These are phyloP conservation scores for Colletotrichum tropicale DNA, from an alignment of 2,329 filamentous ascomycete genomes.

Conservation along the genomic window DNA sequence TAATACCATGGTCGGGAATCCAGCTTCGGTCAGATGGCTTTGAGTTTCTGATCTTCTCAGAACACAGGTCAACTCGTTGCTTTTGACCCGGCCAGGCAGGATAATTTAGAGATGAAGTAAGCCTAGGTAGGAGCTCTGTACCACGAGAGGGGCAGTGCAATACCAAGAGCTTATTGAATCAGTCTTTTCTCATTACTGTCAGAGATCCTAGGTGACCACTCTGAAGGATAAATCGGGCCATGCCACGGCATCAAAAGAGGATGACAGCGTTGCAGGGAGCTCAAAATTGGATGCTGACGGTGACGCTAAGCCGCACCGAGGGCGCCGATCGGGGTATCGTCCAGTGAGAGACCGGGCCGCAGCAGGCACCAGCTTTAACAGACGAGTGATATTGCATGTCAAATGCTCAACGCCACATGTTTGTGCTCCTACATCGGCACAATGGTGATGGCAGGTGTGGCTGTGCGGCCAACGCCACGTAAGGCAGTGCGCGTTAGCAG, in stretches of 20 bases:
- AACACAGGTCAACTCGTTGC: fast-evolving
- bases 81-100: too few relatives aligned
- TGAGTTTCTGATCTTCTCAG: background rate
- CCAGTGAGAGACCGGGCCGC: background rate
- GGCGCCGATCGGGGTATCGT: background rate
- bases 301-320: background rate
- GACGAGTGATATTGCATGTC: background rate
- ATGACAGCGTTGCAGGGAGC: background rate
- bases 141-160: background rate
- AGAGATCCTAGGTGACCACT: background rate
- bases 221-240: background rate
- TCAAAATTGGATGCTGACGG: background rate
- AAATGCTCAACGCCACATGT: background rate
- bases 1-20: fast-evolving
- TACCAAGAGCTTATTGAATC: background rate
- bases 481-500: background rate
- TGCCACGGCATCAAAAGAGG: background rate
- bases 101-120: background rate
- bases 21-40: background rate
- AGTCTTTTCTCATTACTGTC: background rate
- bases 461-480: background rate
- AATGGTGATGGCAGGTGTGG: background rate
- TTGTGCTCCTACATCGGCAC: background rate
- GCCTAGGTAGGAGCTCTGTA: background rate
- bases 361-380: slow-evolving; percentile 3